Conservation (phyloP, 176 grass and related monocot genomes). For the Zea luxurians region DNA sequence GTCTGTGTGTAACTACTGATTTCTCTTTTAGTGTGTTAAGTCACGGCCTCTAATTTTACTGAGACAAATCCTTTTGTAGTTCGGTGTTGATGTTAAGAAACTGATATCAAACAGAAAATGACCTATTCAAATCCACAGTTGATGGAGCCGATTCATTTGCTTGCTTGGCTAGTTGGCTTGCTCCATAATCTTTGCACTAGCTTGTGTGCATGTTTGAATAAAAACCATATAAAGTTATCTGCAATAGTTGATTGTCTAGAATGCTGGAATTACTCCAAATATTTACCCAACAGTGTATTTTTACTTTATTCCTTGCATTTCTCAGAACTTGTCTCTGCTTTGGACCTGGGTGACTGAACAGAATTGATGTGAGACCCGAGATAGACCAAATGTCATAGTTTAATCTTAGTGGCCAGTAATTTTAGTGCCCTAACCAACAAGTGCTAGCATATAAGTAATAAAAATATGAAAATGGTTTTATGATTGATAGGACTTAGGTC, state of each 20-base stretch:
- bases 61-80: neutral
- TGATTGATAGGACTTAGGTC: neutral
- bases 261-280: constrained; percentile 3
- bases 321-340: neutral
- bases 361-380: neutral
- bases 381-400: neutral
- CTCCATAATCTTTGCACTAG: neutral
- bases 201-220: neutral
- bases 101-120: neutral
- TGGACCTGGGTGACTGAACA: neutral
- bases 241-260: neutral
- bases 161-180: neutral
- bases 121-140: neutral
- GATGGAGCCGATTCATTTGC: neutral
- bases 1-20: neutral
- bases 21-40: neutral
- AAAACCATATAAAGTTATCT: neutral
- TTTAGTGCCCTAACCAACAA: neutral
- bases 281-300: neutral
- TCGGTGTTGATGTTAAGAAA: neutral
- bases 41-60: neutral
- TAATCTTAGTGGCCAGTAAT: neutral
- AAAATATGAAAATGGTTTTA: neutral
- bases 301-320: neutral
- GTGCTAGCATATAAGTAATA: neutral